A percentile compares a stretch with the other conserved stretches of the same genome.
phyloP scores from a whole-genome alignment of 2,329 filamentous ascomycete genomes.

The Neofusicoccum sp. region DNA sequence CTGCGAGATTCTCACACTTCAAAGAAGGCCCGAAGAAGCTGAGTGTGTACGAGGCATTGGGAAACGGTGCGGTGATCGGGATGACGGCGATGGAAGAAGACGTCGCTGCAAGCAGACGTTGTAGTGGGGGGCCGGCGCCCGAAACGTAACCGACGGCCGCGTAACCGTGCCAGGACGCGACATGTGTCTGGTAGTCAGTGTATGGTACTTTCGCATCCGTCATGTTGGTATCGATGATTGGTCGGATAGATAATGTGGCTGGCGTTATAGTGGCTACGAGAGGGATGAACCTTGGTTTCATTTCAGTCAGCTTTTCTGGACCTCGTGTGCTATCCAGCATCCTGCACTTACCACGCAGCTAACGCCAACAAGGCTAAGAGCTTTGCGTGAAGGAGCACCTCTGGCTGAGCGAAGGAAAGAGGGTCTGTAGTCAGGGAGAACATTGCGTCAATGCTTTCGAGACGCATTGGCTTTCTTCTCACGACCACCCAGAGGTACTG shows the following conservation, averaged over 20 bases:
- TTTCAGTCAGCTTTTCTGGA: background rate
- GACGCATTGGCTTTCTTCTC: background rate
- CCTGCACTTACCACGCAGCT: background rate
- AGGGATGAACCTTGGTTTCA: constrained; percentile 10
- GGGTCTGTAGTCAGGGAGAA: constrained; percentile 1
- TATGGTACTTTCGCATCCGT: background rate
- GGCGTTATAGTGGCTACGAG: background rate
- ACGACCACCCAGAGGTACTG: background rate
- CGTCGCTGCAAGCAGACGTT: background rate
- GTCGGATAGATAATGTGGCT: background rate
- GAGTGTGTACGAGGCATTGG: background rate
- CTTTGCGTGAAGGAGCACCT: background rate
- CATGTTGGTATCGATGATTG: background rate
- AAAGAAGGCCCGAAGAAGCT: background rate
- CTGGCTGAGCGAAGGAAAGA: background rate
- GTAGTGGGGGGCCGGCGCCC: background rate
- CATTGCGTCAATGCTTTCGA: background rate
- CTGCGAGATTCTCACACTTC: background rate
- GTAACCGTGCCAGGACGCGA: background rate
- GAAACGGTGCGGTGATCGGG: background rate
- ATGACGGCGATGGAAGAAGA: background rate
- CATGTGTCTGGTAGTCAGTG: background rate
- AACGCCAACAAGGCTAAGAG: background rate
- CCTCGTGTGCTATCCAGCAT: too few relatives aligned
- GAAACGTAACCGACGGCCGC: background rate